Conservation (phyloP, 208 protist genomes). For the Entamoeba dispar region DNA sequence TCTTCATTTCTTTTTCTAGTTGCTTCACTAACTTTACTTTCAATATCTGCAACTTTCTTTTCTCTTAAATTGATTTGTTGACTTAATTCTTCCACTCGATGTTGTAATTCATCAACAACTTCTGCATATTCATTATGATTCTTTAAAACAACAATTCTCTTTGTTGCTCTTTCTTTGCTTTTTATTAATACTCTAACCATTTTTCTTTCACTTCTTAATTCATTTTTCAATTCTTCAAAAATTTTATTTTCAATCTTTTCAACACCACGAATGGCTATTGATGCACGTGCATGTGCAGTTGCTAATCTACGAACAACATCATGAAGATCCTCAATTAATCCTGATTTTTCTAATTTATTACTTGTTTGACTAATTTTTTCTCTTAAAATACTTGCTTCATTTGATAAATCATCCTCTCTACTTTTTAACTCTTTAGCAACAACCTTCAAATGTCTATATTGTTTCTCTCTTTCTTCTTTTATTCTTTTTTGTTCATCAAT, state of each 20-base stretch:
- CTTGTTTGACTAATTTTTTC: neutral
- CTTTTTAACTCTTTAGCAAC: neutral
- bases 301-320: neutral
- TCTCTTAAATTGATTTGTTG: neutral
- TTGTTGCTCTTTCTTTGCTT: neutral
- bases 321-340: neutral
- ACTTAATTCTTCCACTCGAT: neutral
- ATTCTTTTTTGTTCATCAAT: neutral
- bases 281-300: neutral
- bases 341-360: neutral
- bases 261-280: neutral
- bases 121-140: neutral
- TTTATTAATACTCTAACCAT: neutral
- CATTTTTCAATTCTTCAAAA: neutral
- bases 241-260: neutral
- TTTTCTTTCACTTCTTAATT: neutral
- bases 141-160: neutral
- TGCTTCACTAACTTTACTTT: neutral
- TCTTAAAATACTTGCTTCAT: neutral
- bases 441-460: neutral
- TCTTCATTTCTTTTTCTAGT: neutral
- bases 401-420: neutral
- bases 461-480: neutral
- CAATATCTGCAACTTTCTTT: neutral
- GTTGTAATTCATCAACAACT: neutral